Evolutionary conservation across 352 stramenopile genomes (phyloP), one percentile per base, ranked within the genome.

Genomic region (Phytophthora cajani): DNA sequence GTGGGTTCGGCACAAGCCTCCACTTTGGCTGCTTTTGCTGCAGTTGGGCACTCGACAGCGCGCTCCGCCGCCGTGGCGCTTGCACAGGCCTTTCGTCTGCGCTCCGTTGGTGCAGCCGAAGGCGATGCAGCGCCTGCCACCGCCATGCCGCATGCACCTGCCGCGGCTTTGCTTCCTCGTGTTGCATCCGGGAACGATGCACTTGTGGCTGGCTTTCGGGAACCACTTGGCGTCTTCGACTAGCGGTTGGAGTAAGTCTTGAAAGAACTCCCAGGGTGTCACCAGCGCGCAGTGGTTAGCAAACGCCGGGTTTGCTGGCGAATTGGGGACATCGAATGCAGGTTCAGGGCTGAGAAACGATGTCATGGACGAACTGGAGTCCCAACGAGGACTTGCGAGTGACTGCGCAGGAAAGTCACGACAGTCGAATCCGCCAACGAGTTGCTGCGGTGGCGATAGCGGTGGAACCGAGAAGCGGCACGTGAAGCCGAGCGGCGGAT

Each of bases 81-180:
- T 94, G 84, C 88, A 97, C 42, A 87, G 71, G n/a, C 84, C 87
- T 63, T 78, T 90, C 49, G 86, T 87, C 72, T 93, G 86, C 16
- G 86, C 84, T 23, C 80, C 82, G 74, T 87, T 85, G 51, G 73
- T 79, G 64, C 88, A 96, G 27, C 83, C 85, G 55, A 87, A 67
- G 42, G 83, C 64, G 23, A 70, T 61, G 71, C 88, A 95, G 38
- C 82, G 84, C 65, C 80, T 90, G 55, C 89, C 88, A 25, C 87
- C 87, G n/a, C 89, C 89, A 52, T 96, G 89, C 57, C 90, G 88
- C 47, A 94, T 92, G 80, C 89, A 95, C 64, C 83, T 72, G 69
- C 90, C 88, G 52, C 84, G 80, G 53, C 83, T 85, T 62, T 93
- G 85, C 52, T 78, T 85, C 50, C 78, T 86, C 60, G 87, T 89